Conservation (phyloP, 768 basidiomycete genomes). For the Xerocomellus chrysenteron region DNA sequence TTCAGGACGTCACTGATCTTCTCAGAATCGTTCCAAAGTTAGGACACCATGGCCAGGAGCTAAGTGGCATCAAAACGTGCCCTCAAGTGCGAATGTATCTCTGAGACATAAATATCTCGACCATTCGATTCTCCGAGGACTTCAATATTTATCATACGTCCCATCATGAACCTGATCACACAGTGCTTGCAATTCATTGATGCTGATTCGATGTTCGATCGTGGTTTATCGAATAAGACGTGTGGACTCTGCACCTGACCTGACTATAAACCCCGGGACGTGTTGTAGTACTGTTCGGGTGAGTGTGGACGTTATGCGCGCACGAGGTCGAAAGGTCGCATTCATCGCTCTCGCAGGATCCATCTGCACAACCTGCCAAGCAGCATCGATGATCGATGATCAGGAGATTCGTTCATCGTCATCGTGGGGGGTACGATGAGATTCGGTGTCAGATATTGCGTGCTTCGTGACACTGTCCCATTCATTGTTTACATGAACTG, state of each 20-base stretch:
- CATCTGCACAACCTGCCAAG: neutral
- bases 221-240: neutral
- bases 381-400: slow-evolving; percentile 4
- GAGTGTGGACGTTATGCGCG: neutral
- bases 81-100: neutral
- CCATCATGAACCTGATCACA: neutral
- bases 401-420: neutral
- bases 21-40: slow-evolving; percentile 1
- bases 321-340: neutral
- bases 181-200: neutral
- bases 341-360: neutral
- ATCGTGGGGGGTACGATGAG: neutral
- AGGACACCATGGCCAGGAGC: neutral
- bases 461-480: neutral
- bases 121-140: slow-evolving; percentile 14
- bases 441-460: slow-evolving; percentile 7
- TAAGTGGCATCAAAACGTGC: neutral
- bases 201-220: neutral
- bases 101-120: neutral
- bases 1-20: slow-evolving; percentile 5
- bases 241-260: neutral
- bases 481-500: slow-evolving; percentile 11
- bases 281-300: neutral
- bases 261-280: neutral
- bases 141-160: neutral